A percentile compares a stretch with the other conserved stretches of the same genome.
Conservation (phyloP, 2,329 filamentous ascomycete species). For the Fusarium guadeloupense region DNA sequence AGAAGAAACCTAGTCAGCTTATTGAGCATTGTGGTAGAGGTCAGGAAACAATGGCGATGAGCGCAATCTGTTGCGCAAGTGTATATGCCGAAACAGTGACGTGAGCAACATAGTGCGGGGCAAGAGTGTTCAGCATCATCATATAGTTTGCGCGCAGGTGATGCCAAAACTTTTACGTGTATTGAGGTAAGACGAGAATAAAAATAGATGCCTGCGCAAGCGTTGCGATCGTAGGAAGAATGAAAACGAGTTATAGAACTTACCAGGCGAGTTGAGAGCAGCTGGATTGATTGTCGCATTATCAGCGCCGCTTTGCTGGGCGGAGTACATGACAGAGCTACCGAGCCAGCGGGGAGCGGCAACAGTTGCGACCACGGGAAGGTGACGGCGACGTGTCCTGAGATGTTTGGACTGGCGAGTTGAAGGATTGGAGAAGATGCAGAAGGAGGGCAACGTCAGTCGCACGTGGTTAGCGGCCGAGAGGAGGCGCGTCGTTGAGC, state of each 20-base stretch:
- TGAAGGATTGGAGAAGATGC: constrained; percentile 53
- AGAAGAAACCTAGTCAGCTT: constrained; percentile 40
- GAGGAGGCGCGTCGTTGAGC: constrained; percentile 39
- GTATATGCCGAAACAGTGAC: constrained; percentile 1
- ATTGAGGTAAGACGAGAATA: constrained; percentile 5
- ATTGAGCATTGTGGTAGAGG: constrained; percentile 6
- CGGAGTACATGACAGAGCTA: constrained; percentile 51
- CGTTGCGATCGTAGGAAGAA: constrained; percentile 28
- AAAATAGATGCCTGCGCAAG: constrained; percentile 13
- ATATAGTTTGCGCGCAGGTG: constrained; percentile 20
- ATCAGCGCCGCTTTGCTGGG: constrained; percentile 75
- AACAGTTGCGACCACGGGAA: constrained; percentile 36
- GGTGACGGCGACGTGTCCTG: constrained; percentile 69
- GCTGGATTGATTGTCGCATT: constrained; percentile 92
- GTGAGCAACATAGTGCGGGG: constrained; percentile 21
- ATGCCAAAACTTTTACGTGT: not conserved
- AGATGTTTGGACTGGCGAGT: constrained; percentile 63
- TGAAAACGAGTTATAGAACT: constrained; percentile 44
- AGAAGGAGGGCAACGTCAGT: constrained; percentile 55
- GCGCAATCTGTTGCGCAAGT: constrained; percentile 14
- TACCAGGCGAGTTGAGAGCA: constrained; percentile 83
- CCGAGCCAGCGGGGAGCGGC: constrained; percentile 40
- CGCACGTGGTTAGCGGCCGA: constrained; percentile 61
- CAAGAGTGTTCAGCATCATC: constrained; percentile 24
- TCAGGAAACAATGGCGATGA: not conserved